Evolutionary conservation across 768 basidiomycete species (phyloP).

Genomic region (Coprinellus aureogranulatus): DNA sequence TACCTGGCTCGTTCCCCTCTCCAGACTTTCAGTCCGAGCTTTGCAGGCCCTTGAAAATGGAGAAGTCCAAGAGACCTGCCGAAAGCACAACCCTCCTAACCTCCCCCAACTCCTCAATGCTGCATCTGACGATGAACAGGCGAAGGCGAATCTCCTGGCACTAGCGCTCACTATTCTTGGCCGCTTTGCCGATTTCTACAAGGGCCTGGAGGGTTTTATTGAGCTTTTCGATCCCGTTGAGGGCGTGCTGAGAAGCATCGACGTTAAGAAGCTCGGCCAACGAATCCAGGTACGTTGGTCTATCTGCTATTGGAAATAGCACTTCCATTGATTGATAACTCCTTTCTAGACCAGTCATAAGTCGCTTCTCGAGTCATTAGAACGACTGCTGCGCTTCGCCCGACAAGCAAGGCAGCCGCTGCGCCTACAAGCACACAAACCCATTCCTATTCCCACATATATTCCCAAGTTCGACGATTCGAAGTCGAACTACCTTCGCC

Average conservation of each 20-base stretch:
- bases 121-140: conserved; percentile 50
- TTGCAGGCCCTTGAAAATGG: conserved; percentile 37
- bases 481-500: conserved; percentile 70
- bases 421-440: conserved; percentile 86
- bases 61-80: conserved; percentile 43
- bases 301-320: not conserved
- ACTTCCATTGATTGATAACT: not conserved
- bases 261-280: conserved; percentile 41
- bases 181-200: conserved; percentile 73
- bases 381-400: conserved; percentile 71
- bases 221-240: conserved; percentile 77
- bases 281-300: conserved; percentile 53
- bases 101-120: conserved; percentile 41
- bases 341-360: not conserved
- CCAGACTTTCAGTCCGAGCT: conserved; percentile 63
- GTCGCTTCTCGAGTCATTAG: conserved; percentile 44
- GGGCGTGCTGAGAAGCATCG: conserved; percentile 54
- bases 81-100: conserved; percentile 43
- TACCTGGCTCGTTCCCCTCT: conserved; percentile 71
- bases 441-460: conserved; percentile 91
- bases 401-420: conserved; percentile 74
- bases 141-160: conserved; percentile 69
- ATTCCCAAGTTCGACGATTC: conserved; percentile 88
- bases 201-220: conserved; percentile 75
- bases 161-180: conserved; percentile 62